phyloP scores from a whole-genome alignment of 2,329 filamentous ascomycete genomes.

The Aspergillus quadrilineatus region DNA sequence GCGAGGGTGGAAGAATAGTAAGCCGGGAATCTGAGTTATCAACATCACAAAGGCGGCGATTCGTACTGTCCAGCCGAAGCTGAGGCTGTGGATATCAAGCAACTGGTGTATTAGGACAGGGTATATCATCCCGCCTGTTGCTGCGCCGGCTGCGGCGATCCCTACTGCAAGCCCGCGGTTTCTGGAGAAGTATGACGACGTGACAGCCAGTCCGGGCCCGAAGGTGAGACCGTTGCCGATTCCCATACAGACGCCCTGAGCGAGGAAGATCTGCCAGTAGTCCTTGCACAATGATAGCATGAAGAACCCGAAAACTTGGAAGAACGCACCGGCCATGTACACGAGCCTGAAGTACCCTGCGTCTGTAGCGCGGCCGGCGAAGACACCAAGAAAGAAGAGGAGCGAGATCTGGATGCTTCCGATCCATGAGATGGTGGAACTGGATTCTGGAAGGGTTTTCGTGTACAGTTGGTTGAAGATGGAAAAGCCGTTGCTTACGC shows the following conservation, averaged over 20 bases:
- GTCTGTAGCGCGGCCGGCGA: slow-evolving; percentile 43
- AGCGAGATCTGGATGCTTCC: slow-evolving; percentile 40
- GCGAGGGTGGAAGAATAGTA: background rate
- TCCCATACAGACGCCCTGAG: slow-evolving; percentile 46
- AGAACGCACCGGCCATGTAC: slow-evolving; percentile 24
- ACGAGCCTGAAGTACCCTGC: slow-evolving; percentile 39
- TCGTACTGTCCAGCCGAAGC: slow-evolving; percentile 37
- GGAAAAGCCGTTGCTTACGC: slow-evolving; percentile 35
- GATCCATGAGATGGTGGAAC: slow-evolving; percentile 32
- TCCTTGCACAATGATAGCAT: slow-evolving; percentile 41
- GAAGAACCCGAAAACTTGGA: slow-evolving; percentile 45
- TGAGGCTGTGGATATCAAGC: slow-evolving; percentile 36
- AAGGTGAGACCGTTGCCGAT: slow-evolving; percentile 46
- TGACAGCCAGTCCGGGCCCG: slow-evolving; percentile 38
- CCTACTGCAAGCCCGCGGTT: slow-evolving; percentile 41
- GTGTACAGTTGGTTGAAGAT: slow-evolving; percentile 47
- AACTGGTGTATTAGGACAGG: slow-evolving; percentile 46
- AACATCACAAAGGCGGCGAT: slow-evolving; percentile 23
- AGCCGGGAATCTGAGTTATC: slow-evolving; percentile 44
- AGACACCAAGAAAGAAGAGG: slow-evolving; percentile 43
- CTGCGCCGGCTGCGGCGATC: slow-evolving; percentile 39
- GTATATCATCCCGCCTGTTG: slow-evolving; percentile 47
- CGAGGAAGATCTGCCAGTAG: slow-evolving; percentile 52
- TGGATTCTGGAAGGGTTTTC: slow-evolving; percentile 27
- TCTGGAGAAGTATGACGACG: slow-evolving; percentile 45